These are phyloP conservation scores for Dentipellis fragilis DNA, from an alignment of 768 basidiomycete genomes.

Conservation along the genomic window DNA sequence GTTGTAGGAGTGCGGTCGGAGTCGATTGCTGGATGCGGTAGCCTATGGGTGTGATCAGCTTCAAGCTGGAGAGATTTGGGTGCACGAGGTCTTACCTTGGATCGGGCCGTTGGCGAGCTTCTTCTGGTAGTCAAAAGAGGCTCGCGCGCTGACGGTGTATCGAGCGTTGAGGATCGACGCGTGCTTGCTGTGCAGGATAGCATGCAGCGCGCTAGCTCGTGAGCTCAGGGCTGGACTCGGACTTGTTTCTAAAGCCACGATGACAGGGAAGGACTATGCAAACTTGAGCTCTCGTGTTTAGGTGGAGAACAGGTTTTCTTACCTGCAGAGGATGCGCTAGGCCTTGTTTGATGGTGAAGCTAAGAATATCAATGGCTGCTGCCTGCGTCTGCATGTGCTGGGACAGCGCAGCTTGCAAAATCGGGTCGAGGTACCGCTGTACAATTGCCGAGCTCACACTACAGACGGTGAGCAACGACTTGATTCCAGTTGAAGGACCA, in stretches of 20 bases:
- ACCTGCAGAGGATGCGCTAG: constrained; percentile 91
- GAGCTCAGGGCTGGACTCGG: constrained; percentile 46
- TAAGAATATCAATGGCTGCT: constrained; percentile 82
- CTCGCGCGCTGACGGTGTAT: constrained; percentile 69
- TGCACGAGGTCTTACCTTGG: constrained; percentile 32
- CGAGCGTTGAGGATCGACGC: constrained; percentile 82
- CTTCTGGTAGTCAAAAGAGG: constrained; percentile 79
- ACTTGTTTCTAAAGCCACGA: constrained; percentile 90
- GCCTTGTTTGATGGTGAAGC: constrained; percentile 91
- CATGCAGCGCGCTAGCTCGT: constrained; percentile 73
- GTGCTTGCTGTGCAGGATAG: constrained; percentile 80
- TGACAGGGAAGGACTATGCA: constrained; percentile 75
- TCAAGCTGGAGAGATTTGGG: neutral
- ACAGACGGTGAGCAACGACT: neutral
- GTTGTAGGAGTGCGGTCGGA: constrained; percentile 68
- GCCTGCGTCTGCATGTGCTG: constrained; percentile 61
- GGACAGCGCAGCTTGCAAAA: constrained; percentile 75
- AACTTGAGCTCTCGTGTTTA: neutral
- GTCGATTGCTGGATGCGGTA: constrained; percentile 46
- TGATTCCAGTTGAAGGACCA: neutral
- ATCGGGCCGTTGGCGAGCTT: constrained; percentile 36
- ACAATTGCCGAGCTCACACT: constrained; percentile 93
- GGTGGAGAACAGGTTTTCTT: constrained; percentile 10
- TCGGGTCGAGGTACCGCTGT: constrained; percentile 80
- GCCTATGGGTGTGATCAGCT: constrained; percentile 29